Evolutionary conservation across 2,329 filamentous ascomycete species (phyloP).

Genomic region (Neoascochyta sp.): DNA sequence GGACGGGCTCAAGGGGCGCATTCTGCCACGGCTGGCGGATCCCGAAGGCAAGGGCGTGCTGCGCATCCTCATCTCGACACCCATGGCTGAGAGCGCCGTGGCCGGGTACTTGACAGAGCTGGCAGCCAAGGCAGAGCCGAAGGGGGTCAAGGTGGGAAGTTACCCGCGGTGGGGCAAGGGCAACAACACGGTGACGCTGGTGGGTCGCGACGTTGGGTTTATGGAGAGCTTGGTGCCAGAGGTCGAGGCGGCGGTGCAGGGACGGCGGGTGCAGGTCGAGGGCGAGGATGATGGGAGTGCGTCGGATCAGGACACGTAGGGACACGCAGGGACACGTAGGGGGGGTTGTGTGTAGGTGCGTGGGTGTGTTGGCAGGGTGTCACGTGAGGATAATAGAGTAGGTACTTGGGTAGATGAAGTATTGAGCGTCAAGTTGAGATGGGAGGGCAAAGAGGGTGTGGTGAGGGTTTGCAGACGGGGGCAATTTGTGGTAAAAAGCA

Average conservation of each 20-base stretch:
- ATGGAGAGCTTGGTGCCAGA: constrained; percentile 76
- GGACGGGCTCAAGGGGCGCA: constrained; percentile 66
- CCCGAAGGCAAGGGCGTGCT: constrained; percentile 77
- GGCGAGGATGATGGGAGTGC: constrained; percentile 52
- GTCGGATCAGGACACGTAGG: constrained; percentile 38
- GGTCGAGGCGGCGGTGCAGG: constrained; percentile 72
- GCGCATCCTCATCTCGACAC: constrained; percentile 80
- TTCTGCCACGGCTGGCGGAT: constrained; percentile 70
- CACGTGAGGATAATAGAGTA: no score
- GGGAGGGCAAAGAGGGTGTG: no score
- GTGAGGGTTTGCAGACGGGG: no score
- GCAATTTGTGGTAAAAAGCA: no score
- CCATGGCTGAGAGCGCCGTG: constrained; percentile 78
- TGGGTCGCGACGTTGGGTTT: constrained; percentile 69
- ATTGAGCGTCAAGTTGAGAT: no score
- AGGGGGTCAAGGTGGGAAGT: constrained; percentile 88
- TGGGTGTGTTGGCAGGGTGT: no score
- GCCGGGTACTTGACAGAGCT: constrained; percentile 79
- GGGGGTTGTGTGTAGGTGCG: no score
- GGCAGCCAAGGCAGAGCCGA: constrained; percentile 66
- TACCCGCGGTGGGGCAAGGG: constrained; percentile 91
- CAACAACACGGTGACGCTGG: constrained; percentile 84
- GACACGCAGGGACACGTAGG: no score
- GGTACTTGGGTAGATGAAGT: no score
- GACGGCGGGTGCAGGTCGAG: constrained; percentile 65